phyloP scores from a whole-genome alignment of 768 basidiomycete genomes.

The Auriscalpium microsporum region DNA sequence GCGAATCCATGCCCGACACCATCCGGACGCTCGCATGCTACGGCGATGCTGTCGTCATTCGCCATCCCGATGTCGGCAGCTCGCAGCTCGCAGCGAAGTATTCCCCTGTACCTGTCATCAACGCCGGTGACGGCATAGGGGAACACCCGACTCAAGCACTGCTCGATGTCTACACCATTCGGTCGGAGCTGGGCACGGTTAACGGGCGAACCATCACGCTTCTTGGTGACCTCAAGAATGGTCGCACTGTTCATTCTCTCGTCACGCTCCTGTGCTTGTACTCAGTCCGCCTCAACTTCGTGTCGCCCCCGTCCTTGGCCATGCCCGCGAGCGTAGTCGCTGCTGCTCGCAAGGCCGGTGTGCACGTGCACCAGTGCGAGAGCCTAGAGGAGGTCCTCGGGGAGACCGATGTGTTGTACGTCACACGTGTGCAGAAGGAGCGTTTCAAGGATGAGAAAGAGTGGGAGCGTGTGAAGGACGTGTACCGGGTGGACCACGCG shows the following conservation, averaged over 20 bases:
- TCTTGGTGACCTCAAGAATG: conserved; percentile 95
- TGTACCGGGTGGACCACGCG: conserved; percentile 90
- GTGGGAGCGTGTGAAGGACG: conserved; percentile 87
- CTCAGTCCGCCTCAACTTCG: conserved; percentile 91
- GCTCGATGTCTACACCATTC: conserved; percentile 88
- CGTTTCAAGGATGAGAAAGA: conserved; percentile 74
- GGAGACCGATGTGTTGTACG: conserved; percentile 94
- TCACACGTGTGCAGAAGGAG: conserved; percentile 94
- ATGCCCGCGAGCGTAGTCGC: conserved; percentile 86
- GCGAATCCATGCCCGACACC: conserved; percentile 89
- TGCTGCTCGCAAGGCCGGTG: conserved; percentile 76
- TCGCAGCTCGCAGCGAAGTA: conserved; percentile 94
- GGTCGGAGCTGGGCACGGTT: conserved; percentile 95
- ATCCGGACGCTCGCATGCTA: conserved; percentile 93
- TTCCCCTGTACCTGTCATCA: conserved; percentile 91
- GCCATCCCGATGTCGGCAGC: conserved; percentile 91
- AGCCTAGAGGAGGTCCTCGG: conserved; percentile 86
- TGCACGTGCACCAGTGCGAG: conserved; percentile 72
- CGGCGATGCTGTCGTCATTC: conserved; percentile 87
- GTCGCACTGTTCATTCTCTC: conserved; percentile 93
- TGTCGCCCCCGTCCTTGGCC: conserved; percentile 74
- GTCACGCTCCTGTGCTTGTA: conserved; percentile 89
- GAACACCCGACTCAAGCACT: conserved; percentile 97
- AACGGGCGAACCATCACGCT: conserved; percentile 91
- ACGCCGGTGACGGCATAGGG: conserved; percentile 94